Percentiles rank a stretch among this genome's conserved stretches.
phyloP scores from a whole-genome alignment of 2,329 filamentous ascomycete species.

The Sporothrix luriei region DNA sequence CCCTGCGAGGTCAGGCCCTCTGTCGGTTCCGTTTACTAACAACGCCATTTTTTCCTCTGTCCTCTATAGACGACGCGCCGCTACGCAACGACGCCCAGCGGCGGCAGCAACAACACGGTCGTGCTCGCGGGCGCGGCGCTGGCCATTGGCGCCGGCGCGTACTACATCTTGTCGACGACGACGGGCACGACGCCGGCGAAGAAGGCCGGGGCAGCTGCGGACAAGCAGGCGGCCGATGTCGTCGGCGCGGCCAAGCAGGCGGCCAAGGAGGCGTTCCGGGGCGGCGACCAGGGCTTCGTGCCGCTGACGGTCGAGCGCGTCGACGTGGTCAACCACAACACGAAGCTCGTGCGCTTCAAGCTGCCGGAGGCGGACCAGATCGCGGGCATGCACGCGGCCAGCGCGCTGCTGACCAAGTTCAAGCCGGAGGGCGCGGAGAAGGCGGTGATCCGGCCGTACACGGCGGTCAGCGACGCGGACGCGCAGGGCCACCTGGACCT shows the following conservation, averaged over 20 bases:
- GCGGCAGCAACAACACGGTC: conserved; percentile 55
- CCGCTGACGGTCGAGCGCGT: conserved; percentile 77
- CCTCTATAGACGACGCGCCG: conserved; percentile 50
- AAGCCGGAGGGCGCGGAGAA: conserved; percentile 77
- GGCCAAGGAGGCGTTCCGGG: conserved; percentile 64
- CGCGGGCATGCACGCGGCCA: conserved; percentile 78
- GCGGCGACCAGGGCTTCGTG: conserved; percentile 88
- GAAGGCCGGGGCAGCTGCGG: conserved; percentile 59
- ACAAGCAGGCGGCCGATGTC: conserved; percentile 46
- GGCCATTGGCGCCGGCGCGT: conserved; percentile 58
- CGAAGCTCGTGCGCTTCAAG: conserved; percentile 87
- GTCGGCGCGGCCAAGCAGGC: conserved; percentile 32
- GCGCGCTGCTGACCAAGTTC: conserved; percentile 89
- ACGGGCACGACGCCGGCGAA: conserved; percentile 36
- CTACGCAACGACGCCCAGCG: conserved; percentile 66
- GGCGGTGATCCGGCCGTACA: conserved; percentile 88
- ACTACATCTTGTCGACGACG: conserved; percentile 54
- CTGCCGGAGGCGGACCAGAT: conserved; percentile 82
- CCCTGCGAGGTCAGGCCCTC: too few species aligned
- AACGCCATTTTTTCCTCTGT: conserved; percentile 44
- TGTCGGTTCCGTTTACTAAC: not conserved
- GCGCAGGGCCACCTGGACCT: conserved; percentile 81
- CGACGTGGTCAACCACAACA: conserved; percentile 87
- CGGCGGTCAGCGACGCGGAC: conserved; percentile 84
- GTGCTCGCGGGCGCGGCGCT: conserved; percentile 63